These are phyloP conservation scores for Aspergillus amoenus DNA, from an alignment of 2,329 filamentous ascomycete genomes.

Conservation along the genomic window DNA sequence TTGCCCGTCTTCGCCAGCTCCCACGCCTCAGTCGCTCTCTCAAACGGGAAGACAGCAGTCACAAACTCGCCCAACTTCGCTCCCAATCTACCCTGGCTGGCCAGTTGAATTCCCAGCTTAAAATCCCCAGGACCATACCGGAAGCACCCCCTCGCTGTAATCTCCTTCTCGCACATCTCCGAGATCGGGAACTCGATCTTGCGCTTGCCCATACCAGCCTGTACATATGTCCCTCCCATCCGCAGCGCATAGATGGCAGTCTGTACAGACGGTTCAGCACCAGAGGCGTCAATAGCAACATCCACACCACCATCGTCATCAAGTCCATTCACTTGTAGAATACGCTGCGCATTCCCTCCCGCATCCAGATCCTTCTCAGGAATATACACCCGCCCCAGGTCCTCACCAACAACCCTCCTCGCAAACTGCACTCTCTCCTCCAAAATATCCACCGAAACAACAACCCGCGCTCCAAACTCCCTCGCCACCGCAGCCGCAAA, in stretches of 20 bases:
- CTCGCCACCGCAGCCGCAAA: slow-evolving; percentile 62
- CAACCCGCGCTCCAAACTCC: slow-evolving; percentile 58
- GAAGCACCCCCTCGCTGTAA: slow-evolving; percentile 30
- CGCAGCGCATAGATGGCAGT: slow-evolving; percentile 20
- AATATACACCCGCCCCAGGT: slow-evolving; percentile 47
- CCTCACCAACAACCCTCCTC: slow-evolving; percentile 40
- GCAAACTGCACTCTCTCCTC: slow-evolving; percentile 59
- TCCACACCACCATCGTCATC: no score
- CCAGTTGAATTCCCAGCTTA: no score
- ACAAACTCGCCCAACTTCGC: slow-evolving; percentile 23
- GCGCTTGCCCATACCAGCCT: slow-evolving; percentile 36
- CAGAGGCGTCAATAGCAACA: slow-evolving; percentile 41
- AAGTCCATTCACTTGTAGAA: neutral
- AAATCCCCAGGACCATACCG: slow-evolving; percentile 27
- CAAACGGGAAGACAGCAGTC: slow-evolving; percentile 30
- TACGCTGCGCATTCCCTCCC: slow-evolving; percentile 25
- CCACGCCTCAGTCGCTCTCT: slow-evolving; percentile 31
- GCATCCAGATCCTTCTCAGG: slow-evolving; percentile 8
- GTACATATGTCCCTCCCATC: slow-evolving; percentile 25
- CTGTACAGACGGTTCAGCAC: slow-evolving; percentile 43
- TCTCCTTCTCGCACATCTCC: slow-evolving; percentile 30
- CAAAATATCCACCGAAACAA: slow-evolving; percentile 62
- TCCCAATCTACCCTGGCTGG: neutral
- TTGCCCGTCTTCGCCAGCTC: slow-evolving; percentile 17
- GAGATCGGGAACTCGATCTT: slow-evolving; percentile 35